These are phyloP conservation scores for Favolaschia claudopus DNA, from an alignment of 768 basidiomycete genomes.

Conservation along the genomic window DNA sequence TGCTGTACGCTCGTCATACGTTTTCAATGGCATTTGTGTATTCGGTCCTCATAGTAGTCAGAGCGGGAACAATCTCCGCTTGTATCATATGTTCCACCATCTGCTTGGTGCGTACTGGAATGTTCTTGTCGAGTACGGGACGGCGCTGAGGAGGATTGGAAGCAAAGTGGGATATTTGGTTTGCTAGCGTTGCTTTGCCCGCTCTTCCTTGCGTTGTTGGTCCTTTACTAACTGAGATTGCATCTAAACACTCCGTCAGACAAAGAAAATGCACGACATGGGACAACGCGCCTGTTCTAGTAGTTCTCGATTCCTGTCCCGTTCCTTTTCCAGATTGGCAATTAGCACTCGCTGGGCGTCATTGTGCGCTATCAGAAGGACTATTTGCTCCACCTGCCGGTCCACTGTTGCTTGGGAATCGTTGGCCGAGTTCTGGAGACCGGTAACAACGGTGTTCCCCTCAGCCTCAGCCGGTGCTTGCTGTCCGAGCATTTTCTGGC, in stretches of 20 bases:
- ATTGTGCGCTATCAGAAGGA: no score
- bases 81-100: constrained; percentile 12
- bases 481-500: no score
- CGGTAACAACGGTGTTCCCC: no score
- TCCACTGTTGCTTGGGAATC: no score
- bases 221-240: constrained; percentile 1
- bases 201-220: background rate
- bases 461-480: no score
- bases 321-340: no score
- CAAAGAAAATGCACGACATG: no score
- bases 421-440: no score
- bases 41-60: background rate
- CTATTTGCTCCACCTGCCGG: no score
- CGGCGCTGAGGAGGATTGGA: background rate
- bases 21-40: constrained; percentile 9
- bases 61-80: constrained; percentile 16
- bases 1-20: constrained; percentile 36
- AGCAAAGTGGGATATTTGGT: background rate
- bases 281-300: no score
- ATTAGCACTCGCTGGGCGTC: no score
- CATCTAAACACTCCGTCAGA: constrained; percentile 3
- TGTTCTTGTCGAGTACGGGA: constrained; percentile 6
- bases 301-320: no score
- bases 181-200: background rate
- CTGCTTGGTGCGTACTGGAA: background rate